phyloP scores from a whole-genome alignment of 1,139 yeast species.

The Yamadazyma oceani region DNA sequence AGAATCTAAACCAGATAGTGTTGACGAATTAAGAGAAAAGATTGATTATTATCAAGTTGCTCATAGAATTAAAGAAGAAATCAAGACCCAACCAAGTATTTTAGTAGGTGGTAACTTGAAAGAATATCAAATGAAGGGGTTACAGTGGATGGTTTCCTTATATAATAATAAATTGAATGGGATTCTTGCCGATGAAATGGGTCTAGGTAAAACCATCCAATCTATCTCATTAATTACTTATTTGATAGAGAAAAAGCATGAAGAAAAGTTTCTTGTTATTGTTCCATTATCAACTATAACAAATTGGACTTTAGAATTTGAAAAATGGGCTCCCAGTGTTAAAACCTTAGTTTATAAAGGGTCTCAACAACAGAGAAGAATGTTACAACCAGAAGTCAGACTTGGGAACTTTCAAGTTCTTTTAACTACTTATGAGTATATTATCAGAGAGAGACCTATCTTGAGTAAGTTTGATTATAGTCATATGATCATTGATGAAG shows the following conservation, averaged over 20 bases:
- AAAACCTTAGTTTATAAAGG: constrained; percentile 74
- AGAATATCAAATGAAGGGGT: constrained; percentile 90
- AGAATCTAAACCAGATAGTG: constrained; percentile 13
- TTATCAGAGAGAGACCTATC: constrained; percentile 70
- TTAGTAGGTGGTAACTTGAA: constrained; percentile 86
- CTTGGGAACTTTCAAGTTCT: constrained; percentile 72
- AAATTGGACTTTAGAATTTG: constrained; percentile 83
- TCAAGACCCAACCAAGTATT: constrained; percentile 62
- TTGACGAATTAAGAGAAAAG: constrained; percentile 56
- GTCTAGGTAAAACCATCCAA: constrained; percentile 94
- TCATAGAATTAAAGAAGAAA: constrained; percentile 67
- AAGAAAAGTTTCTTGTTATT: constrained; percentile 74
- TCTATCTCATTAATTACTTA: constrained; percentile 88
- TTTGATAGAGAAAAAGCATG: constrained; percentile 70
- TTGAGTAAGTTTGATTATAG: constrained; percentile 73
- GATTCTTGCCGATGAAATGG: constrained; percentile 97
- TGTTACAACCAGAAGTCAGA: constrained; percentile 59
- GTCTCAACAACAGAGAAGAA: constrained; percentile 67
- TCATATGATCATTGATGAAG: constrained; percentile 88
- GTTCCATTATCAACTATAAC: constrained; percentile 84
- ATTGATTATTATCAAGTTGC: constrained; percentile 81
- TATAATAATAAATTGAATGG: constrained; percentile 93
- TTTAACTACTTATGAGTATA: constrained; percentile 77
- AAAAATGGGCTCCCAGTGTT: constrained; percentile 81
- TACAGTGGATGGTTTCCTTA: constrained; percentile 97